Base-by-base conservation (phyloP, 2,329 filamentous ascomycete genomes). In the Colletotrichum sojae region DNA sequence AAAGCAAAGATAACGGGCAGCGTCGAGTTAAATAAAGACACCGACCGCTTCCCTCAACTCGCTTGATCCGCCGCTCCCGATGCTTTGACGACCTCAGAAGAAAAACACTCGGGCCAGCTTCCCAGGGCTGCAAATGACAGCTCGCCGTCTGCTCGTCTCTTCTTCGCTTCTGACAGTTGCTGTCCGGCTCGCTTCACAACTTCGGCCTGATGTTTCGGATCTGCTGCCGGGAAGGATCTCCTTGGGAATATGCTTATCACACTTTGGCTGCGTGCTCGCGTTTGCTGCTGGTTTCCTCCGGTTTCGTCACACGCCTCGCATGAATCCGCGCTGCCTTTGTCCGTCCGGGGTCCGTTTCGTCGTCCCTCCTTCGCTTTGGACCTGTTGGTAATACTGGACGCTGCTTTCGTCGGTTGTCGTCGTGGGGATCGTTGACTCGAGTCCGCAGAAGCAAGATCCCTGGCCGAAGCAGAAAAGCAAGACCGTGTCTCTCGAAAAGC, bases 171-270 rank as follows among this genome's bases (percentile, higher is more conserved):
- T 57, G 59, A 63, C 64, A 57, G 15, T 20, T 25, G 49, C 58
- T 40, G 6, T 16, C 64, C 48, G 58, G 22, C 57, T 48, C 55
- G 63, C 49, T 54, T 55, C 51, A 51, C 39, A 36, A 49, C 40
- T 43, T 49, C 51, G 20, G 63, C 56, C 63, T 55, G 63, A 67
- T 67, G 63, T 67, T 67, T 67, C 63, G 59, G 64, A 46, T 63
- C 64, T 46, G 31, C 58, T 67, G 36, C 59, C 58, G 64, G 39
- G 18, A 39, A 56, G 59, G 25, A 53, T 48, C 39, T 39, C 40
- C 52, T 20, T 45, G 58, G 58, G 49, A 15, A 46, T 64, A 67
- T 63, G 65, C 60, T 64, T 67, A 64, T 67, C 60, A 45, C 25
- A n/a, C 53, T 39, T 36, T 36, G 31, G 31, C 45, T 25, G n/a